Evolutionary conservation across 306 rosid genomes (phyloP).

Genomic region (Argentina anserina): DNA sequence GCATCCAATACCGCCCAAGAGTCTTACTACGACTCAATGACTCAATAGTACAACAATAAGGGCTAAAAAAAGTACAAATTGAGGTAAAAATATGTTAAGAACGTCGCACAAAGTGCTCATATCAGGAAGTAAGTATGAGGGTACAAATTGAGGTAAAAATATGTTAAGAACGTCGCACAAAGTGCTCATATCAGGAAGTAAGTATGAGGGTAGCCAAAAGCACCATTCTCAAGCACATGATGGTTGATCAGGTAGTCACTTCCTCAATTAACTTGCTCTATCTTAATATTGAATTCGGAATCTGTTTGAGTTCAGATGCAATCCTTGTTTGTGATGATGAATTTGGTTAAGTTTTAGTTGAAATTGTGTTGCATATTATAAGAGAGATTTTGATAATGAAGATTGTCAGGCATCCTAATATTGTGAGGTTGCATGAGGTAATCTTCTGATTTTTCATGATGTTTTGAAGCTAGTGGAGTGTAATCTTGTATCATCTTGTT

Average conservation of each 20-base stretch:
- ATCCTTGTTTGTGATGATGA: not conserved
- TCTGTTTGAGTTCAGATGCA: not conserved
- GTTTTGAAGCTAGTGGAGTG: not conserved
- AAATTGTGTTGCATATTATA: constrained; percentile 50
- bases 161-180: too few relatives aligned
- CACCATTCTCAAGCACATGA: constrained; percentile 74
- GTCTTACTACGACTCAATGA: too few relatives aligned
- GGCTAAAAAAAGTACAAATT: too few relatives aligned
- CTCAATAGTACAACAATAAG: too few relatives aligned
- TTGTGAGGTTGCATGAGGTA: constrained; percentile 93
- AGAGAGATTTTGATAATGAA: constrained; percentile 97
- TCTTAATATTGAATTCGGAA: not conserved
- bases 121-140: too few relatives aligned
- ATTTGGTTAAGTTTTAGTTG: not conserved
- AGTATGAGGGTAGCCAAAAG: constrained; percentile 74
- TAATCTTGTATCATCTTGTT: too few relatives aligned
- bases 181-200: too few relatives aligned
- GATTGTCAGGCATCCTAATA: constrained; percentile 89
- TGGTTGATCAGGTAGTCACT: constrained; percentile 80
- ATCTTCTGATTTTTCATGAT: constrained; percentile 2
- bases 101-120: too few relatives aligned
- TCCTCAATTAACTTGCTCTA: not conserved
- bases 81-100: too few relatives aligned
- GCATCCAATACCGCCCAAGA: too few relatives aligned
- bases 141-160: too few relatives aligned